A percentile compares a stretch with the other conserved stretches of the same genome.
These are phyloP conservation scores for Agrocybe chaxingu DNA, from an alignment of 768 basidiomycete species.

Conservation along the genomic window DNA sequence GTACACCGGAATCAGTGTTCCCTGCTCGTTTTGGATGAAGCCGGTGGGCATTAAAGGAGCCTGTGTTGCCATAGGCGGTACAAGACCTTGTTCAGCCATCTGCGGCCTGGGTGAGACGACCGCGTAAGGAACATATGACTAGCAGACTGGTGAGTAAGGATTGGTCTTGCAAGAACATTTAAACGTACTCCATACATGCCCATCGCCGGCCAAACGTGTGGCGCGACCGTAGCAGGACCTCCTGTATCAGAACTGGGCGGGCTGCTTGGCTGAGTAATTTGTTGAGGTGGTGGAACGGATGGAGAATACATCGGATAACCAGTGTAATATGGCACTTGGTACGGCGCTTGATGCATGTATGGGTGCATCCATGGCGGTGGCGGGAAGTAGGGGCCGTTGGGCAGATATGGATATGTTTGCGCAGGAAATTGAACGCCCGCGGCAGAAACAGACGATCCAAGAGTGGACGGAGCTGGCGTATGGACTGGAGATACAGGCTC, in stretches of 20 bases:
- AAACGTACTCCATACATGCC: slow-evolving; percentile 47
- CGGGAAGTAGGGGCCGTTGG: slow-evolving; percentile 43
- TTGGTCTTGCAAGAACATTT: background rate
- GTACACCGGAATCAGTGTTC: slow-evolving; percentile 70
- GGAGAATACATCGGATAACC: slow-evolving; percentile 46
- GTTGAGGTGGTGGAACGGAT: slow-evolving; percentile 16
- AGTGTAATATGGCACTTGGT: slow-evolving; percentile 47
- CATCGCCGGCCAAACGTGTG: slow-evolving; percentile 34
- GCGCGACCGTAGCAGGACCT: slow-evolving; percentile 26
- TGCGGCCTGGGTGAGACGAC: slow-evolving; percentile 32
- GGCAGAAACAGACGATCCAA: slow-evolving; percentile 26
- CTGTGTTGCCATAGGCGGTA: slow-evolving; percentile 29
- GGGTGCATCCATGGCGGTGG: slow-evolving; percentile 51
- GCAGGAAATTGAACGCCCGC: slow-evolving; percentile 15
- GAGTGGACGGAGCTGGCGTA: slow-evolving; percentile 35
- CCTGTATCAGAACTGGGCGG: slow-evolving; percentile 36
- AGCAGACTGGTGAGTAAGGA: background rate
- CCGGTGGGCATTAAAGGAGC: slow-evolving; percentile 63
- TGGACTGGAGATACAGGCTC: slow-evolving; percentile 31
- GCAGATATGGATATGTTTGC: slow-evolving; percentile 31
- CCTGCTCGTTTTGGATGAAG: slow-evolving; percentile 71
- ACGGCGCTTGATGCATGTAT: slow-evolving; percentile 48
- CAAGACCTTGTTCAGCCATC: slow-evolving; percentile 25
- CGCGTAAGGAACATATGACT: slow-evolving; percentile 53
- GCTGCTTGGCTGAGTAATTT: slow-evolving; percentile 22